A percentile compares a stretch with the other conserved stretches of the same genome.
Conservation (phyloP, 495 filamentous ascomycete genomes). For the Hypoxylon subgilvum region DNA sequence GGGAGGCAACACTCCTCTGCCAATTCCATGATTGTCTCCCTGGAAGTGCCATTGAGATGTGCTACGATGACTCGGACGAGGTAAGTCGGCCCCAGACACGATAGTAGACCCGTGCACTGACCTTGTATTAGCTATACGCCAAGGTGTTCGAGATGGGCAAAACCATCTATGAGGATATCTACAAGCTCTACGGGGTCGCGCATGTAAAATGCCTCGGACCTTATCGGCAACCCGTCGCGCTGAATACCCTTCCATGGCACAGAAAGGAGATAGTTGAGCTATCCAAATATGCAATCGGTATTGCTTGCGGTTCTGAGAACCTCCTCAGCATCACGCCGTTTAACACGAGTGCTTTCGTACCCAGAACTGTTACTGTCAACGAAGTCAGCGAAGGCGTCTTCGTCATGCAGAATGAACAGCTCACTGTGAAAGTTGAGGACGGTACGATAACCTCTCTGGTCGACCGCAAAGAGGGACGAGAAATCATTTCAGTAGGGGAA, state of each 20-base stretch:
- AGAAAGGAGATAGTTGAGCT: constrained; percentile 74
- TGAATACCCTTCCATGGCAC: constrained; percentile 87
- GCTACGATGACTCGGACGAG: constrained; percentile 89
- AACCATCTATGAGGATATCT: constrained; percentile 70
- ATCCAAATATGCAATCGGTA: constrained; percentile 51
- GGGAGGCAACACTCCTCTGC: constrained; percentile 84
- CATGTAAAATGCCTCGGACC: constrained; percentile 40
- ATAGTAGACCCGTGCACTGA: constrained; percentile 8
- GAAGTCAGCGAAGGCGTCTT: constrained; percentile 74
- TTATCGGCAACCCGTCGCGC: constrained; percentile 53
- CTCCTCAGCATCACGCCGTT: constrained; percentile 58
- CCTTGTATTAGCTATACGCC: constrained; percentile 67
- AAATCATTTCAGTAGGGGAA: constrained; percentile 76
- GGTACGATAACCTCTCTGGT: constrained; percentile 84
- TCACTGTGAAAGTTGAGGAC: constrained; percentile 70
- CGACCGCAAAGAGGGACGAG: constrained; percentile 71
- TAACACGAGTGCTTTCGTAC: constrained; percentile 47
- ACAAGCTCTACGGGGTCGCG: constrained; percentile 68
- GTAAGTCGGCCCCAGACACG: constrained; percentile 43
- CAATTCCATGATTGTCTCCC: constrained; percentile 98
- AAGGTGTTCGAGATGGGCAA: constrained; percentile 79
- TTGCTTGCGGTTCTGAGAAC: constrained; percentile 57
- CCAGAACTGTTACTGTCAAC: constrained; percentile 63
- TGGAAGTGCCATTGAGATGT: constrained; percentile 96
- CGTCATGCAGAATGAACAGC: constrained; percentile 74